Evolutionary conservation across 225 moss, liverwort and hornwort species (phyloP), one percentile per base, ranked within the genome.

Genomic region (Rhytidiadelphus loreus): DNA sequence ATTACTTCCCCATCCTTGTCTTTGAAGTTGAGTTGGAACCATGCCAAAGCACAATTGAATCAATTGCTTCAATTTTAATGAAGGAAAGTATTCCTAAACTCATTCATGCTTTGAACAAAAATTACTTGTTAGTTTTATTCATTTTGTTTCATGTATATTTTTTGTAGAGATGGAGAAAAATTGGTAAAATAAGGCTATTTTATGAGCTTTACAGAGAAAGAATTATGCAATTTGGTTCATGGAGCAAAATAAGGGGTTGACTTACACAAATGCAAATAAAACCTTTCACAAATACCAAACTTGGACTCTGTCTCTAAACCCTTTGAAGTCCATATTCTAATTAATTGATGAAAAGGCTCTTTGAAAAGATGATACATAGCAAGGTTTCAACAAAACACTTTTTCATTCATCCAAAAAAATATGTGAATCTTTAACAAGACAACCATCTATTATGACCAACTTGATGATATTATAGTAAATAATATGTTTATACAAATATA

Each of bases 311-410:
- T 5, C 10, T 72, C 5, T 28, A 46, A 17, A 7, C 4, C 46
- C 4, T 17, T 2, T 19, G 0, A 50, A 50, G 18, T 52, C 8
- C 0, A 21, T 33, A 50, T 21, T 75, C 1, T 33, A 52, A 52
- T 12, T 0, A n/a, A n/a, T n/a, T n/a, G n/a, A n/a, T n/a, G 13
- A 35, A 52, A 52, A 22, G 33, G 1, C 1, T 33, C 8, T 0
- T 50, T 0, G 2, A 32, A 50, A 32, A 0, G 7, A 16, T 29
- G 17, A 29, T 17, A 17, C 7, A 30, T 48, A 0, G 20, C 6
- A 32, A 74, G 19, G 32, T 32, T 48, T 32, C 7, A 20, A 33
- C 12, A 4, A 21, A 33, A 30, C 2, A 21, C 3, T 50, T 75
- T 50, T 0, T 21, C 20, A 50, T 75, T 50, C 11, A 50, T 50